Evolutionary conservation across 768 basidiomycete genomes (phyloP), one percentile per base, ranked within the genome.

Genomic region (Astraeus odoratus): DNA sequence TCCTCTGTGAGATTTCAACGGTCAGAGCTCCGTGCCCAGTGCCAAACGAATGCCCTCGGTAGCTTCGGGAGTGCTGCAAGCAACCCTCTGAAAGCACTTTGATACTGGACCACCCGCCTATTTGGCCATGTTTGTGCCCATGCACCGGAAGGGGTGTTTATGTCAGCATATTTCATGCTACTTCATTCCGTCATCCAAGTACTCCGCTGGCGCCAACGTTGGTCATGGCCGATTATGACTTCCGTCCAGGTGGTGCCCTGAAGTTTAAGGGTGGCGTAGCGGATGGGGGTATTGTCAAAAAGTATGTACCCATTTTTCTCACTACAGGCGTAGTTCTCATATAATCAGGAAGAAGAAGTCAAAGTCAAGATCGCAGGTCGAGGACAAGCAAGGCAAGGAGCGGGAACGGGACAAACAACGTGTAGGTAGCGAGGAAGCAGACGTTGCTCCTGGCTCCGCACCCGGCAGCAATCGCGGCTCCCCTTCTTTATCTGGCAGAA

Each of bases 211-310:
- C n/a, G n/a, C 45, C 29, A 49, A 40, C 26, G 29, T 31, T 26
- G n/a, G n/a, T 36, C n/a, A 90, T 90, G 85, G 81, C 83, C 46
- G 87, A 86, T 65, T 93, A 94, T 66, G 80, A 86, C 68, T 73
- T 86, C 66, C 81, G 81, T 62, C 82, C 87, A 44, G 86, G 88
- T 39, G 90, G 91, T 60, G 81, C 87, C 53, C 84, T 94, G 62
- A 94, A 91, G 65, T 75, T 94, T 58, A 94, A 92, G 69, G 80
- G 86, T n/a, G 80, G 77, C 27, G 82, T 83, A 26, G 71, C 72
- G 22, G 88, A 86, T 52, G 88, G 86, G 46, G 85, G 86, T 3
- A 74, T 85, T 46, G 80, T 81, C 37, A 92, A 92, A 66, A 92
- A 91, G 90, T 89, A 53, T 51, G 79, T 63, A 2, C 46, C 12